These are phyloP conservation scores for Mortierella sp. DNA, from an alignment of 371 early-diverging fungal species.

Conservation along the genomic window DNA sequence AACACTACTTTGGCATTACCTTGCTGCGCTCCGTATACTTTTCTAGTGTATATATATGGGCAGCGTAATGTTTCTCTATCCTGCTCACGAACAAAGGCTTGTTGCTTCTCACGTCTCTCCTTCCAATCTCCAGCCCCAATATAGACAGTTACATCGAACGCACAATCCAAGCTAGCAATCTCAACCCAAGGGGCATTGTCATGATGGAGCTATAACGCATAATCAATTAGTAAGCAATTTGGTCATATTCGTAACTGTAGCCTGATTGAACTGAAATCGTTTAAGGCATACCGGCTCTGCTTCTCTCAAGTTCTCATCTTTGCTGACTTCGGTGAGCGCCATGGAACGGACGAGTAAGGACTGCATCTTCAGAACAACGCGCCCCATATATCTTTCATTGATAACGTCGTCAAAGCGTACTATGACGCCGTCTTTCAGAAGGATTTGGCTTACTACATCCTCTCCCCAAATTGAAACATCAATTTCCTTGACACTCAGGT, in stretches of 20 bases:
- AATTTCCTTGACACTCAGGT: conserved; percentile 67
- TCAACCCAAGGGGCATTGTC: conserved; percentile 77
- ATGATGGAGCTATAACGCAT: conserved; percentile 13
- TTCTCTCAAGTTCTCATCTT: conserved; percentile 21
- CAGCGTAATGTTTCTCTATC: conserved; percentile 76
- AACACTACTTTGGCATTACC: background rate
- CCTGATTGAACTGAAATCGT: background rate
- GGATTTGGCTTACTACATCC: conserved; percentile 67
- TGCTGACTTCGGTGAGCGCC: conserved; percentile 55
- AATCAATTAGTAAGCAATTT: background rate
- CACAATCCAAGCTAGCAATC: conserved; percentile 72
- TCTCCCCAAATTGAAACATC: conserved; percentile 77
- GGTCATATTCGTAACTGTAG: background rate
- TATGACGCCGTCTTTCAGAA: conserved; percentile 68
- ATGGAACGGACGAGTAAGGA: conserved; percentile 67
- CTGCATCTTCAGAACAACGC: conserved; percentile 73
- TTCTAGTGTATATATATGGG: conserved; percentile 69
- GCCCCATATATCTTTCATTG: conserved; percentile 70
- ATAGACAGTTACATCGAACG: conserved; percentile 73
- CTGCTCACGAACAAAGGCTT: conserved; percentile 72
- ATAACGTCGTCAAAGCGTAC: conserved; percentile 77
- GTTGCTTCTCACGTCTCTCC: conserved; percentile 66
- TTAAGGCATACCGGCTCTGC: conserved; percentile 29
- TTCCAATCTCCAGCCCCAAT: conserved; percentile 71
- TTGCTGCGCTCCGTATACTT: conserved; percentile 20